Base-by-base conservation (phyloP, 2,329 filamentous ascomycete genomes). In the Trichoderma lentiforme region DNA sequence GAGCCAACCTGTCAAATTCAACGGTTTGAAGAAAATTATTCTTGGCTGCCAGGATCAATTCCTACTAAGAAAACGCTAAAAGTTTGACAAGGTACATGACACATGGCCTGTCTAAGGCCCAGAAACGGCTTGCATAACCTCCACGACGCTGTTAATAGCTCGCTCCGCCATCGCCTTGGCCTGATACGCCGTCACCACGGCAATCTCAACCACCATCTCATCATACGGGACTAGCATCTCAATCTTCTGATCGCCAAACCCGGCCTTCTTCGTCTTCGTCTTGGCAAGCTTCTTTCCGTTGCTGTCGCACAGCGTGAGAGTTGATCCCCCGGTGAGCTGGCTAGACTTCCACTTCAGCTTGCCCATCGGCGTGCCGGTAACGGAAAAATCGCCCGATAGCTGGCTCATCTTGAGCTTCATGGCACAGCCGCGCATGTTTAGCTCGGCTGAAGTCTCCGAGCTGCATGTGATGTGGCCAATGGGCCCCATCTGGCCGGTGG, bases 341-440 rank as follows among this genome's bases (percentile, higher is more conserved):
- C 56, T 26, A 6, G 53, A 11, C 36, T 66, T 71, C 69, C 69
- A 66, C 26, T 57, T 71, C 24, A 70, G 30, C 12, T 6, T 32
- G 21, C 68, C 68, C n/a, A 53, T 63, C 7, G 68, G 68, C 28
- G 28, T 63, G 39, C 58, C 58, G 15, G 28, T 70, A 21, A 63
- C 43, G 15, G 57, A 28, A 56, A 63, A 63, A 30, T 60, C 34
- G 47, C 28, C 26, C 6, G 60, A 30, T 36, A 58, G 26, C 15
- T 60, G 61, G 58, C 26, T 36, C 68, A 70, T 56, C 15, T 71
- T 70, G 18, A 36, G 28, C n/a, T 18, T 63, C 30, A 63, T 63
- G 21, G 26, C 24, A 18, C 43, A 56, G 9, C 57, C 58, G 24
- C 58, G 68, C 39, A 70, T 14, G 28, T 26, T 36, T 8, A 70